Evolutionary conservation across 2,329 filamentous ascomycete species (phyloP), one percentile per base, ranked within the genome.

Genomic region (Pseudogymnoascus sp.): DNA sequence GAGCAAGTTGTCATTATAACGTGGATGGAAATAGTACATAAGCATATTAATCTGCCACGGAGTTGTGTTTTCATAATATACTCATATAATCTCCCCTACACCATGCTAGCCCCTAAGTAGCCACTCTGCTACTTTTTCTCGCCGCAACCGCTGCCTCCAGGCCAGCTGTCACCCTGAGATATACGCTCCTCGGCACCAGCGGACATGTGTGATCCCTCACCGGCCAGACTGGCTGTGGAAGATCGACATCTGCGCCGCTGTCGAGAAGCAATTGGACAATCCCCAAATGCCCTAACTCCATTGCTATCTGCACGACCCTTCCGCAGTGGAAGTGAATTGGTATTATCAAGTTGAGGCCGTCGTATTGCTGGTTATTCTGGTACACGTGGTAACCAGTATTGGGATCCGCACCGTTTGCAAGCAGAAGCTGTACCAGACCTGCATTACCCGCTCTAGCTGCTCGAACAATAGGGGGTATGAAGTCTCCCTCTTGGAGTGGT

Each of bases 301-400:
- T 48, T 5, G 21, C 13, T n/a, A 48, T 7, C 21, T 48, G 43
- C 11, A 45, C 11, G 10, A 45, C 41, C 19, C 41, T 6, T 45
- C 41, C 41, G 5, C 41, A 45, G 19, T 6, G 8, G 19, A 45
- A 45, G 4, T 45, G 4, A 45, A 45, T 14, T 21, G 41, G 19
- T 45, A 14, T 21, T 45, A 13, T 8, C 41, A 11, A 23, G 41
- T 11, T 45, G 5, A 11, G 8, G 11, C 11, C 16, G 5, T 23
- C 5, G 19, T 13, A 45, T 45, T 13, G 2, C 10, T 13, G 16
- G 10, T 43, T 10, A 43, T 43, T 10, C 21, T 16, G 39, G 39
- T 43, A 43, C 2, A 43, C 63, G 65, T 69, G 66, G 63, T 66
- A 69, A 36, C 65, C 62, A 60, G 51, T 39, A 60, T 69, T 69